These are phyloP conservation scores for Pythium aristosporum DNA, from an alignment of 352 stramenopile species.

Conservation along the genomic window DNA sequence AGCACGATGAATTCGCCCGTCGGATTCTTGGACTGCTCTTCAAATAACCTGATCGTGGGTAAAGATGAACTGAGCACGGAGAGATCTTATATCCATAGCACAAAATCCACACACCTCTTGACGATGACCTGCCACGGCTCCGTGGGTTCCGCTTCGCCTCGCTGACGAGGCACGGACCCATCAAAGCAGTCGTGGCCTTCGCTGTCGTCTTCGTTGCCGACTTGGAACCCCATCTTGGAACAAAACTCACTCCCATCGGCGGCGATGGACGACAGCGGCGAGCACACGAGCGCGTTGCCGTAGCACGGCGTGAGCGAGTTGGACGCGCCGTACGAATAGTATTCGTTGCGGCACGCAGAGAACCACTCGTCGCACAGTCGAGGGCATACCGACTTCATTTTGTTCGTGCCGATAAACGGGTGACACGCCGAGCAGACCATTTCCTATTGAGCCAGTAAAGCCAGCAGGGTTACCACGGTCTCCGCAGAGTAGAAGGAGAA, in stretches of 20 bases:
- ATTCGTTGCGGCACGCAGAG: constrained; percentile 68
- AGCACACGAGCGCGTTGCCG: constrained; percentile 81
- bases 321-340: constrained; percentile 61
- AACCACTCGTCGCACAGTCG: constrained; percentile 77
- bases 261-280: constrained; percentile 59
- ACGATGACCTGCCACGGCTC: constrained; percentile 59
- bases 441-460: constrained; percentile 36
- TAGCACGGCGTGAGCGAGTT: constrained; percentile 74
- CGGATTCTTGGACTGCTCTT: constrained; percentile 71
- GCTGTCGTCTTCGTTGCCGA: constrained; percentile 56
- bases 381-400: constrained; percentile 74
- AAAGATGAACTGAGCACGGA: background rate
- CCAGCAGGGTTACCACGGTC: background rate
- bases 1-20: constrained; percentile 62
- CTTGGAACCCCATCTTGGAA: constrained; percentile 77
- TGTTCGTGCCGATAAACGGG: constrained; percentile 70
- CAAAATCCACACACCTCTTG: constrained; percentile 28
- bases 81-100: background rate
- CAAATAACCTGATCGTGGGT: constrained; percentile 37
- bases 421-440: constrained; percentile 82
- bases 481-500: background rate
- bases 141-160: constrained; percentile 51
- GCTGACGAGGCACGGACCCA: constrained; percentile 59
- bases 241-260: constrained; percentile 63
- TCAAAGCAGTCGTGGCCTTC: constrained; percentile 84